Base-by-base conservation (phyloP, 352 stramenopile species). In the Globisporangium solare region DNA sequence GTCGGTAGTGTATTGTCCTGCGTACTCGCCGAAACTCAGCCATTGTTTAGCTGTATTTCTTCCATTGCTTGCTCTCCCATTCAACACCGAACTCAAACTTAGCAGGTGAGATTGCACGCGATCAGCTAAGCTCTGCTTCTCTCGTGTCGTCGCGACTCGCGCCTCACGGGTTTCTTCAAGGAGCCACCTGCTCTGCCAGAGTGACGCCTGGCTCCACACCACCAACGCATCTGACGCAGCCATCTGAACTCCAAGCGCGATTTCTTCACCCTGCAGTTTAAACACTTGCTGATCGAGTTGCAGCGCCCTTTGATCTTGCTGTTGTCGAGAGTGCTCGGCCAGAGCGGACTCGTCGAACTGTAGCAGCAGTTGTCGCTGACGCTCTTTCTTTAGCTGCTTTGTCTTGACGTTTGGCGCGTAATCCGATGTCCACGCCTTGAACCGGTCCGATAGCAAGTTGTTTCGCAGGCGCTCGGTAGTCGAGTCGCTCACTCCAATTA, bases 181-280 rank as follows among this genome's bases (percentile, higher is more conserved):
- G 0, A 55, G 74, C 73, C 73, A 80, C 2, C 57, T 42, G 22
- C 42, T 47, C 7, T 58, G 48, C 43, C 61, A 65, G 50, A 59
- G 61, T 52, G 66, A 60, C 42, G 62, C 60, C 57, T 74, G 67
- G 42, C 65, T 57, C 76, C 76, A 86, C 8, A 43, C 68, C 22
- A 84, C 66, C 41, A 84, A 50, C 20, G 74, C 76, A 12, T 83
- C 76, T 0, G 67, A 78, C 31, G 67, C 76, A 45, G 74, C 65
- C 53, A 83, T 62, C 8, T 76, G 70, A 50, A 82, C 58, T 17
- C 76, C 76, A 10, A 86, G 17, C n/a, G 62, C 55, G 47, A 86
- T 76, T 22, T 86, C 76, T n/a, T 22, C 31, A 27, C 83, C 71
- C 17, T 70, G 73, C 17, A 5, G 27, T 37, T 40, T 47, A 32